Conservation (phyloP, 2,329 filamentous ascomycete species). For the Pestalotiopsis sp. region DNA sequence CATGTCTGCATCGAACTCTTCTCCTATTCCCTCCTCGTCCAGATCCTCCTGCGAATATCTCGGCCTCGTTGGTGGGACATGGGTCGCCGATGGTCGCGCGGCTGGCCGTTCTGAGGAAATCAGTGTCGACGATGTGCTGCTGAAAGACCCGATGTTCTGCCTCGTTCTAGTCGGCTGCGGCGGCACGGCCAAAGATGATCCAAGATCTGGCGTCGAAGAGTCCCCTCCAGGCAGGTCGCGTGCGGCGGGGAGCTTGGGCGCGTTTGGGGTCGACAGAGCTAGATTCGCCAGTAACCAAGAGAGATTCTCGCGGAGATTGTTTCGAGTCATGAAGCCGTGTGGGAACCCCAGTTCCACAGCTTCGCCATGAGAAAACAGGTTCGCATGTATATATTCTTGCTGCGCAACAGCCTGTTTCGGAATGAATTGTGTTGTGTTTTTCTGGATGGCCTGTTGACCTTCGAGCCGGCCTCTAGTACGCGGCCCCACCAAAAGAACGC, state of each 20-base stretch:
- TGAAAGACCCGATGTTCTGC: background rate
- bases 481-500: slow-evolving; percentile 11
- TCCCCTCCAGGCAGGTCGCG: slow-evolving; percentile 25
- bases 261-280: slow-evolving; percentile 40
- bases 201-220: slow-evolving; percentile 23
- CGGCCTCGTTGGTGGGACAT: slow-evolving; percentile 24
- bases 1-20: slow-evolving; percentile 40
- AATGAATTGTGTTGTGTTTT: background rate
- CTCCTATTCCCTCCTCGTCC: slow-evolving; percentile 19
- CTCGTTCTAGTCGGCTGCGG: background rate
- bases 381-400: slow-evolving; percentile 12
- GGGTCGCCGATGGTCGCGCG: slow-evolving; percentile 17
- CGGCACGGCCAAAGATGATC: slow-evolving; percentile 15
- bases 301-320: slow-evolving; percentile 61
- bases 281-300: slow-evolving; percentile 58
- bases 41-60: slow-evolving; percentile 22
- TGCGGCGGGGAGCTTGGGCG: slow-evolving; percentile 38
- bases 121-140: background rate
- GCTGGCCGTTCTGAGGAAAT: slow-evolving; percentile 19
- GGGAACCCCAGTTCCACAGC: slow-evolving; percentile 37
- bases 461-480: background rate
- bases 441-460: background rate
- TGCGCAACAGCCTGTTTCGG: background rate
- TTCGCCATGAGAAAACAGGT: slow-evolving; percentile 31
- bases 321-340: slow-evolving; percentile 62